Evolutionary conservation across 2,329 filamentous ascomycete species (phyloP), one percentile per base, ranked within the genome.

Genomic region (Fusarium pseudoanthophilum): DNA sequence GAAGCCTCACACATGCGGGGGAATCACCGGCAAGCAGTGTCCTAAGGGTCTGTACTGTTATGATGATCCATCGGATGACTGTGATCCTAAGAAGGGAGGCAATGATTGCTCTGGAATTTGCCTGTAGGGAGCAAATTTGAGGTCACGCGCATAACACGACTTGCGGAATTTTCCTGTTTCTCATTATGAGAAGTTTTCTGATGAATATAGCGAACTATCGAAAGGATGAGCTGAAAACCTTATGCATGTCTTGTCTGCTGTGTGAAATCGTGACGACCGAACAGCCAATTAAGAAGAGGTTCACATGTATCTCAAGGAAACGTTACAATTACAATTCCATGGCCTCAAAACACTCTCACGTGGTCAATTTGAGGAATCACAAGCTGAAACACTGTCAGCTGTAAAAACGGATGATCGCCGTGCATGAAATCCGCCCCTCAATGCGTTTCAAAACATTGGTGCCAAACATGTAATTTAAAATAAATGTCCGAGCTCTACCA

Each of bases 81-180:
- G 81, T 28, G 72, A 81, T 61, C 79, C 79, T 4, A 48, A 65
- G 30, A 67, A 75, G 1, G 78, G 77, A 8, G 81, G 80, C 4
- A 65, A 64, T 1, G 80, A 82, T 30, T 83, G 81, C 45, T 30
- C 60, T 10, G 80, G 81, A 5, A 64, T 82, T 14, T 82, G 81
- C 51, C 42, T 82, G 51, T 81, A 67, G 58, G 28, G 45, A 16
- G 4, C 16, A 11, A 3, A 11, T 20, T 20, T 28, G 1, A n/a
- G 14, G 21, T 21, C 2, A 9, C 30, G 30, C 30, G 11, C 11
- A 37, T 13, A 30, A 14, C 24, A 18, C 3, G 14, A 4, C 4
- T n/a, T 11, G 3, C 16, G 13, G 16, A 3, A 9, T 46, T 57
- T 34, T 15, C 32, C 32, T 14, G 13, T 34, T 34, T 34, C 32